Conservation (phyloP, 2,329 filamentous ascomycete species). For the Chalaropsis ovoidea region DNA sequence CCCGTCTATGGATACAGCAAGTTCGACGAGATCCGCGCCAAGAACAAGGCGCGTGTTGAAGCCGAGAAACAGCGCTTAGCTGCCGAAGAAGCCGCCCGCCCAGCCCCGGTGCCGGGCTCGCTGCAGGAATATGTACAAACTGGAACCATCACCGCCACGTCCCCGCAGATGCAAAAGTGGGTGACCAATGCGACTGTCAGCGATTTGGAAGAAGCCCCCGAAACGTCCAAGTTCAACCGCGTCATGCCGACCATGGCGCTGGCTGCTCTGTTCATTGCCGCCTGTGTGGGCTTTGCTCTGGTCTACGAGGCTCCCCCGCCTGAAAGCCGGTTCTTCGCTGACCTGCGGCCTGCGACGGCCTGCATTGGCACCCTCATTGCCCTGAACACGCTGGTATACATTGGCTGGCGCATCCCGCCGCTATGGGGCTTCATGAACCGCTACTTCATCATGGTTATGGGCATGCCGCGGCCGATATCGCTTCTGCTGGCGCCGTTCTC, state of each 20-base stretch:
- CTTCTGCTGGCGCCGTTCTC: slow-evolving; percentile 58
- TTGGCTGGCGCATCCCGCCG: slow-evolving; percentile 53
- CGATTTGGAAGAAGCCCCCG: slow-evolving; percentile 42
- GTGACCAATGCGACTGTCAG: slow-evolving; percentile 39
- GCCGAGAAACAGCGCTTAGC: slow-evolving; percentile 38
- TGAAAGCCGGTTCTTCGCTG: slow-evolving; percentile 45
- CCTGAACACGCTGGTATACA: slow-evolving; percentile 48
- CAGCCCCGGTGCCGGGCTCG: slow-evolving; percentile 22
- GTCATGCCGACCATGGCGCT: slow-evolving; percentile 46
- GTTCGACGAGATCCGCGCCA: slow-evolving; percentile 48
- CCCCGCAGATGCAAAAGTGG: slow-evolving; percentile 36
- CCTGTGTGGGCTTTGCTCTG: slow-evolving; percentile 37
- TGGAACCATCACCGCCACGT: slow-evolving; percentile 35
- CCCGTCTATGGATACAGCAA: slow-evolving; percentile 49
- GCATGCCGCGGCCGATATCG: slow-evolving; percentile 52
- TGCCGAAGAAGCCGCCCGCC: slow-evolving; percentile 31
- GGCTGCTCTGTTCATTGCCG: slow-evolving; percentile 38
- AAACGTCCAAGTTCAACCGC: slow-evolving; percentile 44
- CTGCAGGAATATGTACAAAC: slow-evolving; percentile 31
- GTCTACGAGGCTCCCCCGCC: slow-evolving; percentile 36
- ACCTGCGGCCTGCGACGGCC: slow-evolving; percentile 51
- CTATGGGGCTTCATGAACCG: slow-evolving; percentile 57
- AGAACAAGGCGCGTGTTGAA: slow-evolving; percentile 42
- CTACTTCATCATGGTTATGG: slow-evolving; percentile 56
- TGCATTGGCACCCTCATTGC: slow-evolving; percentile 54